Evolutionary conservation across 768 basidiomycete species (phyloP).

Genomic region (Pleurotus sapidus): DNA sequence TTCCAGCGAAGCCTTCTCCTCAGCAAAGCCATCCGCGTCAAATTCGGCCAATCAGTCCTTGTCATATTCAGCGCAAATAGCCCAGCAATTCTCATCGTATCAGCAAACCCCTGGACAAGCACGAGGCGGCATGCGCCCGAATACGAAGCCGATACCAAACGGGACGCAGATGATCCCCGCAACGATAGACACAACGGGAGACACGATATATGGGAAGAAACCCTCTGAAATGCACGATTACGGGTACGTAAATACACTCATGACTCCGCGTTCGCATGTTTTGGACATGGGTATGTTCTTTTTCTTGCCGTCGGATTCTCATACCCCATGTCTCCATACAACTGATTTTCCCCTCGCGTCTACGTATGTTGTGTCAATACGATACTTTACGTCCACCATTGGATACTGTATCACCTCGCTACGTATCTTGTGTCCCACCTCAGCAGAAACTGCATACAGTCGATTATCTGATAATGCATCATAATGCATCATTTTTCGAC

Average conservation of each 20-base stretch:
- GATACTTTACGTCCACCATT: conserved; percentile 7
- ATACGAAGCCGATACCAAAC: conserved; percentile 22
- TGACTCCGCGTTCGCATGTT: conserved; percentile 5
- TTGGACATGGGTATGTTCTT: conserved; percentile 13
- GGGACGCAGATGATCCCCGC: conserved; percentile 31
- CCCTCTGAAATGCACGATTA: conserved; percentile 78
- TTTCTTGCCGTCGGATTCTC: conserved; percentile 16
- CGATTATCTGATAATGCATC: no score
- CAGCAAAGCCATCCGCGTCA: conserved; percentile 24
- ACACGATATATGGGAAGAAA: conserved; percentile 53
- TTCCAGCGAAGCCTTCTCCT: conserved; percentile 20
- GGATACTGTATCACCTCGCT: conserved; percentile 7
- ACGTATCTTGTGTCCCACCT: no score
- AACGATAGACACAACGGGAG: conserved; percentile 20
- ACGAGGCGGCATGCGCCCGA: conserved; percentile 34
- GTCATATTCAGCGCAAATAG: conserved; percentile 64
- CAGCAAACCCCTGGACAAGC: conserved; percentile 67
- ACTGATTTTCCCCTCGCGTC: not conserved
- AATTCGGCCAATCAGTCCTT: conserved; percentile 23
- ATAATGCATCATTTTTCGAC: no score
- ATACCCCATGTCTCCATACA: not conserved
- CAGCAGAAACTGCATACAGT: no score
- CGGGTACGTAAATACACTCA: conserved; percentile 56
- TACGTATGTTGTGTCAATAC: conserved; percentile 7
- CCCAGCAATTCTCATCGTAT: conserved; percentile 61